Evolutionary conservation across 208 protist species (phyloP).

Genomic region (Crithidia sp.): DNA sequence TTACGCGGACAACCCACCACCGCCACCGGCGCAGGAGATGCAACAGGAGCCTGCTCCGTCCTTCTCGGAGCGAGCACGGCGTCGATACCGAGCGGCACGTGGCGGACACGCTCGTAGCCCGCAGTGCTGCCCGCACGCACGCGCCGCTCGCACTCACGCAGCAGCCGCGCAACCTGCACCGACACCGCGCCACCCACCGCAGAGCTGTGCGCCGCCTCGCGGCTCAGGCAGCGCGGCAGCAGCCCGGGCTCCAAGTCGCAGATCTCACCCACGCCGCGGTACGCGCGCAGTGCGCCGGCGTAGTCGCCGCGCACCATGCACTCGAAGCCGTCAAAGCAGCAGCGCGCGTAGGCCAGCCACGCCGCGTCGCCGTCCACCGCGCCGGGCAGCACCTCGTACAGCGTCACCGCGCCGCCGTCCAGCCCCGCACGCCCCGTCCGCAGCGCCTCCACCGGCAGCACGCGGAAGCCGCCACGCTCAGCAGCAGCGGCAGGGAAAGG

Average conservation of each 20-base stretch:
- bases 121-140: constrained; percentile 11
- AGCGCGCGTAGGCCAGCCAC: constrained; percentile 35
- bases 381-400: constrained; percentile 39
- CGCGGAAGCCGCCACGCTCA: constrained; percentile 11
- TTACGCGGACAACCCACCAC: not conserved
- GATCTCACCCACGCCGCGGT: constrained; percentile 27
- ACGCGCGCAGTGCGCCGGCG: constrained; percentile 32
- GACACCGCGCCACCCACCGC: constrained; percentile 16
- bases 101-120: not conserved
- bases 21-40: not conserved
- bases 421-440: constrained; percentile 11
- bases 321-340: constrained; percentile 38
- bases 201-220: constrained; percentile 16
- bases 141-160: too few relatives aligned
- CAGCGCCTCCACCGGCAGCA: constrained; percentile 41
- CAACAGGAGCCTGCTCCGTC: not conserved
- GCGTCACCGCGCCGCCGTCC: constrained; percentile 27
- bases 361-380: constrained; percentile 18
- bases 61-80: not conserved
- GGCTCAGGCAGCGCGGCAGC: constrained; percentile 18
- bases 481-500: too few relatives aligned
- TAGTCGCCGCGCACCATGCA: constrained; percentile 52
- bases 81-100: constrained; percentile 22
- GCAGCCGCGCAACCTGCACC: constrained; percentile 25
- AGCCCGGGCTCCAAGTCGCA: constrained; percentile 23